Percentiles rank a stretch among this genome's conserved stretches.
Evolutionary conservation across 2,329 filamentous ascomycete genomes (phyloP).

Genomic region (Nemania sp.): DNA sequence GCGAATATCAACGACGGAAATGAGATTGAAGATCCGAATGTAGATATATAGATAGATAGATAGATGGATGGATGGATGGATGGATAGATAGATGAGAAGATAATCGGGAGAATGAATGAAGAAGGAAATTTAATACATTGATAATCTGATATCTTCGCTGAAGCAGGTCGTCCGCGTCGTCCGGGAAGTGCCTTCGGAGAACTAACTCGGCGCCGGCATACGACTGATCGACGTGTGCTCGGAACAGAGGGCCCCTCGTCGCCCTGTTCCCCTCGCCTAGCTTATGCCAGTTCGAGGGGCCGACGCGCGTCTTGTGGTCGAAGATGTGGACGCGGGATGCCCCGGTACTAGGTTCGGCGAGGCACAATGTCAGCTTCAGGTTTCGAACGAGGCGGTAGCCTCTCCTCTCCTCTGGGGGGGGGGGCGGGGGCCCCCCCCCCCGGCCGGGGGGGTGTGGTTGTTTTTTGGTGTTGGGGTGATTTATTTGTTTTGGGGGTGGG

Average conservation of each 20-base stretch:
- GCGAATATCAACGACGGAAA: background rate
- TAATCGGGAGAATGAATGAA: background rate
- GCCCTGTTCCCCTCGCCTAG: constrained; percentile 64
- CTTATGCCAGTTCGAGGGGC: constrained; percentile 64
- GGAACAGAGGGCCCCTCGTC: constrained; percentile 38
- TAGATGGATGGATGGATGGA: background rate
- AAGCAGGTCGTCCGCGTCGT: constrained; percentile 42
- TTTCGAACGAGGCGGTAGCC: background rate
- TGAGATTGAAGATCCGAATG: background rate
- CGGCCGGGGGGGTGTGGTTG: too few species aligned
- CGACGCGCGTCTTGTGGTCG: constrained; percentile 71
- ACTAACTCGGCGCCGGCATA: constrained; percentile 46
- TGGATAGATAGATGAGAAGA: background rate
- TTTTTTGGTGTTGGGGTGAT: too few species aligned
- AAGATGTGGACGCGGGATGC: constrained; percentile 68
- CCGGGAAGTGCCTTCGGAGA: constrained; percentile 40
- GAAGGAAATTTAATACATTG: constrained; percentile 28
- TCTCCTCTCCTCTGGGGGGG: background rate
- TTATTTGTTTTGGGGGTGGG: too few species aligned
- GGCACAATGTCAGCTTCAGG: background rate
- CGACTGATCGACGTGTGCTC: constrained; percentile 45
- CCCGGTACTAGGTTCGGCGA: constrained; percentile 57
- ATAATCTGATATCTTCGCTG: constrained; percentile 42
- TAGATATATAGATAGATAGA: background rate
- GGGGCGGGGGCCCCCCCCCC: too few species aligned